Conservation (phyloP, 2,329 filamentous ascomycete species). For the Beauveria rudraprayagi region DNA sequence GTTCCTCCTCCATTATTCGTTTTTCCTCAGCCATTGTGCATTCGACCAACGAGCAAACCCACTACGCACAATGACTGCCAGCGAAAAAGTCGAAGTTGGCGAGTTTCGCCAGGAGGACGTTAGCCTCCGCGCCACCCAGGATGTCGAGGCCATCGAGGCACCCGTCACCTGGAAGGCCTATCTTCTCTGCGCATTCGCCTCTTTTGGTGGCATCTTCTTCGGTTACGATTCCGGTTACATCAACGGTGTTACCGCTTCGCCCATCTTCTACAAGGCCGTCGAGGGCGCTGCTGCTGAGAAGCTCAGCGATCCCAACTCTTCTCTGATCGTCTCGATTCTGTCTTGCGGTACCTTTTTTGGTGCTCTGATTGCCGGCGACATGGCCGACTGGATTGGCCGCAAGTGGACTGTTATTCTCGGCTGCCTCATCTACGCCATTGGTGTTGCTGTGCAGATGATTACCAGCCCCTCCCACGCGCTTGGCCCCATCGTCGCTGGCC, state of each 20-base stretch:
- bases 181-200: constrained; percentile 60
- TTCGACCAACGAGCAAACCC: not conserved
- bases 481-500: constrained; percentile 61
- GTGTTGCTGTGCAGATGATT: constrained; percentile 59
- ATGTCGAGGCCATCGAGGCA: constrained; percentile 56
- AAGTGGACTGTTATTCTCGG: constrained; percentile 64
- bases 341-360: constrained; percentile 74
- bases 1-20: not conserved
- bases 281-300: constrained; percentile 29
- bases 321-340: constrained; percentile 65
- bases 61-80: not conserved
- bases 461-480: constrained; percentile 39
- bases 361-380: constrained; percentile 67
- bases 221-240: constrained; percentile 75
- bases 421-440: constrained; percentile 62
- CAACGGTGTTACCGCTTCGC: constrained; percentile 51
- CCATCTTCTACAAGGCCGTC: constrained; percentile 44
- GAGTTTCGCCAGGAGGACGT: constrained; percentile 16
- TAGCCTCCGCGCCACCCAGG: constrained; percentile 35
- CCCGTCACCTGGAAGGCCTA: constrained; percentile 63
- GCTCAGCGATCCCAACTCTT: constrained; percentile 36
- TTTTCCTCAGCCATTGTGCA: not conserved
- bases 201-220: constrained; percentile 68
- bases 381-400: constrained; percentile 68
- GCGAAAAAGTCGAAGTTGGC: not conserved